Percentiles rank a stretch among this genome's conserved stretches.
Evolutionary conservation across 805 yeast genomes (phyloP).

Genomic region (Cyberlindnera meyerae): DNA sequence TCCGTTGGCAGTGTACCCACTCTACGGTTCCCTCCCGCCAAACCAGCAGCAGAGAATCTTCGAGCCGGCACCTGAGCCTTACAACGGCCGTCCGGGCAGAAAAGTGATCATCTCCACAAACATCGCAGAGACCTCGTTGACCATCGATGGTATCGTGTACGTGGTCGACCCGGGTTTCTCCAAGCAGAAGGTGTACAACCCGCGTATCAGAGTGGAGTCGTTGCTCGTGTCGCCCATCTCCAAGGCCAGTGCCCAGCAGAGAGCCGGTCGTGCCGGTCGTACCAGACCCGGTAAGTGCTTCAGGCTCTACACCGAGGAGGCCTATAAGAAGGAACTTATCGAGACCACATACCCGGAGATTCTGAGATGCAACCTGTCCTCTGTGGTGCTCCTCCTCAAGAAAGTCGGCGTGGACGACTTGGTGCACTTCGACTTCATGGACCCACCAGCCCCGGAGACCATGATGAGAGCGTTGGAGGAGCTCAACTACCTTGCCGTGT

Average conservation of each 20-base stretch:
- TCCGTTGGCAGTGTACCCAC: conserved; percentile 83
- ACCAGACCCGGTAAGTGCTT: conserved; percentile 98
- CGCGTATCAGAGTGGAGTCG: conserved; percentile 93
- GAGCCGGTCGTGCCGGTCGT: conserved; percentile 99
- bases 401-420: conserved; percentile 93
- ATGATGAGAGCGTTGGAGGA: conserved; percentile 99
- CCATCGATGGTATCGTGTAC: conserved; percentile 95
- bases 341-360: conserved; percentile 97
- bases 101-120: conserved; percentile 90
- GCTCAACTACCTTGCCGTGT: conserved; percentile 81
- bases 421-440: conserved; percentile 98
- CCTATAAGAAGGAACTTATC: conserved; percentile 86
- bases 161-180: conserved; percentile 98
- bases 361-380: conserved; percentile 81
- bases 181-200: conserved; percentile 94
- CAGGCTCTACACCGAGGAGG: conserved; percentile 93
- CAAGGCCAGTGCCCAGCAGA: conserved; percentile 94
- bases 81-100: conserved; percentile 88
- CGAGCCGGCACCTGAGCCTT: conserved; percentile 76
- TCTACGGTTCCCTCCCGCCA: conserved; percentile 96
- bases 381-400: conserved; percentile 88
- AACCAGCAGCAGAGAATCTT: conserved; percentile 91
- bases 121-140: conserved; percentile 95
- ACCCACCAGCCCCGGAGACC: conserved; percentile 99
- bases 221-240: conserved; percentile 93